Base-by-base conservation (phyloP, 441 rosid genomes). In the Euphorbia celastroides region DNA sequence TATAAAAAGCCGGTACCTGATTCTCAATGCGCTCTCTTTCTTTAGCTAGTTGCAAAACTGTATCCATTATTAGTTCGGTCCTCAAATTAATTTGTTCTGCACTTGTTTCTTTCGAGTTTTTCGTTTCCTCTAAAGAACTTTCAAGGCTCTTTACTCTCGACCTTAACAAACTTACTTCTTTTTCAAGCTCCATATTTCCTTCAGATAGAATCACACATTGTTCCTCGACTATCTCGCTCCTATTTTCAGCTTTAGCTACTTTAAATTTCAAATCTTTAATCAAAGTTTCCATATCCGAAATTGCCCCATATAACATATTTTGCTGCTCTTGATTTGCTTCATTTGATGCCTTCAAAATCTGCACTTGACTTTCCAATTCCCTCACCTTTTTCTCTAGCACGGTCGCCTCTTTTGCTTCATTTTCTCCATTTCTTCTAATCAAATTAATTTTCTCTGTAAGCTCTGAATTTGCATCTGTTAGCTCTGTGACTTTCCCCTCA, bases 241-340 rank as follows among this genome's bases (percentile, higher is more conserved):
- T 86, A 74, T 77, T 83, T 76, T 93, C 99, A 30, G 96, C 95
- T 81, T 78, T 91, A 16, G 93, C 79, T 56, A 85, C 96, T 78
- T 91, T 93, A 7, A 95, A 91, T 54, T 89, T 93, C 50, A 91
- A 79, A 76, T 94, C 99, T 71, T 91, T 96, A 42, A 94, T 91
- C 66, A 94, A 77, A 0, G 88, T 91, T 76, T 94, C 99, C 99
- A 94, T 94, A 69, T 94, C 99, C 96, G 93, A 91, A 72, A 94
- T 94, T 52, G 97, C 99, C 65, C 92, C 75, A 69, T 91, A 94
- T 72, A 94, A 66, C 97, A 86, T 85, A 70, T 87, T 89, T 67
- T 88, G 96, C 72, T 94, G 96, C 75, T 94, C 97, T 76, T 88
- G 96, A 78, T 89, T 80, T 55, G 85, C 96, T 76, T 91, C 97